Percentiles rank a stretch among this genome's conserved stretches.
Evolutionary conservation across 257 asterid genomes (phyloP).

Genomic region (Pogostemon cablin): DNA sequence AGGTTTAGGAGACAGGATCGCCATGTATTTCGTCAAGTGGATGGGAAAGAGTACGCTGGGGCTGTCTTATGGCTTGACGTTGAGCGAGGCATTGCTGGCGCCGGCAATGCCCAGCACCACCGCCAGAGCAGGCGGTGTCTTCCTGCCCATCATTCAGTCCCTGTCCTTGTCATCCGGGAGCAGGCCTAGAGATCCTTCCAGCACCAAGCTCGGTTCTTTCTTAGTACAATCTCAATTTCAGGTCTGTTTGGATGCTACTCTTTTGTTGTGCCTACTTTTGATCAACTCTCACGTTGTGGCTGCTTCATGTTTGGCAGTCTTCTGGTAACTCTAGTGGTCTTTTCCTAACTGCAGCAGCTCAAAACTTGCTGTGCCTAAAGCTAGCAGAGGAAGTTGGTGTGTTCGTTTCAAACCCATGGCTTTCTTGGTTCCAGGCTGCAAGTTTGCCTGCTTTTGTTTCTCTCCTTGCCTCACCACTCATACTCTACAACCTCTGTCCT

Average conservation of each 20-base stretch:
- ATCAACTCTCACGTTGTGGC: conserved; percentile 35
- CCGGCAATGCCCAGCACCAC: conserved; percentile 98
- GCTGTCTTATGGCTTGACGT: conserved; percentile 76
- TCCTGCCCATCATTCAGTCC: conserved; percentile 83
- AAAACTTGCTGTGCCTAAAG: conserved; percentile 79
- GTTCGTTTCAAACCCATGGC: conserved; percentile 65
- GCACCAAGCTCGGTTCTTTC: conserved; percentile 74
- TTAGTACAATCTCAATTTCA: conserved; percentile 82
- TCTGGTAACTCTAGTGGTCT: conserved; percentile 94
- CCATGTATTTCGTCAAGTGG: conserved; percentile 85
- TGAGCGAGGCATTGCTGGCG: conserved; percentile 91
- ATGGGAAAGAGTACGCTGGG: conserved; percentile 88
- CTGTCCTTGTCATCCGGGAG: conserved; percentile 80
- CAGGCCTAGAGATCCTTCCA: conserved; percentile 63
- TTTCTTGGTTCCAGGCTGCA: conserved; percentile 83
- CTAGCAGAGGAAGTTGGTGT: conserved; percentile 85
- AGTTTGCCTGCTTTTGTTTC: conserved; percentile 69
- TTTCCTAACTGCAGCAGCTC: conserved; percentile 95
- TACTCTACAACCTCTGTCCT: conserved; percentile 70
- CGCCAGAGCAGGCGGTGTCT: conserved; percentile 90
- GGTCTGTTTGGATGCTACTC: conserved; percentile 39
- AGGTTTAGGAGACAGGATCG: conserved; percentile 83
- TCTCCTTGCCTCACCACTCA: conserved; percentile 65
- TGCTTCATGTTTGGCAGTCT: conserved; percentile 59
- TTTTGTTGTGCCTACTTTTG: no score